A percentile compares a stretch with the other conserved stretches of the same genome.
phyloP scores from a whole-genome alignment of 108 stramenopile genomes.

The Seminavis robusta region DNA sequence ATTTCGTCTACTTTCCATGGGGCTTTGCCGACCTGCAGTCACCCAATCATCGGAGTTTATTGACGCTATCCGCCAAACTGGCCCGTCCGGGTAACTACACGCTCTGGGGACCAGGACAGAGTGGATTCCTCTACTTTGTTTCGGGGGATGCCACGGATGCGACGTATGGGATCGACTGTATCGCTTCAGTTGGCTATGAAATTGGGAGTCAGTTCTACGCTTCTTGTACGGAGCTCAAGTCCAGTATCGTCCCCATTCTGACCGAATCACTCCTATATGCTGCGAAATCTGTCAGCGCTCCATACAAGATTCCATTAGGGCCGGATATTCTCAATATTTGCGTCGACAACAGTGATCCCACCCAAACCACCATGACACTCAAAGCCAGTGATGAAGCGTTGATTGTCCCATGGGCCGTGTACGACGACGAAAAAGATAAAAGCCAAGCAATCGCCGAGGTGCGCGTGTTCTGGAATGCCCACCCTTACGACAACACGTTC shows the following conservation, averaged over 20 bases:
- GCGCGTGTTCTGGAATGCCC: background rate
- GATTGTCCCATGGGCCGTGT: no score
- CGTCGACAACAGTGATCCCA: no score
- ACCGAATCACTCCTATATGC: slow-evolving; percentile 28
- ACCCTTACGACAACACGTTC: background rate
- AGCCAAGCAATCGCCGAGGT: background rate
- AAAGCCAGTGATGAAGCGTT: no score
- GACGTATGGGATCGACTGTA: slow-evolving; percentile 38
- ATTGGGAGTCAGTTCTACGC: slow-evolving; percentile 41
- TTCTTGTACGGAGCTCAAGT: slow-evolving; percentile 36
- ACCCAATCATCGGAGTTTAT: slow-evolving; percentile 33
- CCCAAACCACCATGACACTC: no score
- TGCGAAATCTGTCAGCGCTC: slow-evolving; percentile 22
- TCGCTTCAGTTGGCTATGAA: slow-evolving; percentile 40
- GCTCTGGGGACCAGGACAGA: slow-evolving; percentile 23
- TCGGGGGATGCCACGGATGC: slow-evolving; percentile 39
- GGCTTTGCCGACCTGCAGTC: slow-evolving; percentile 18
- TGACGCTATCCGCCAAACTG: slow-evolving; percentile 31
- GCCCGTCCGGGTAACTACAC: slow-evolving; percentile 14
- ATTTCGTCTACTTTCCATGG: slow-evolving; percentile 44
- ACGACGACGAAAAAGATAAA: background rate
- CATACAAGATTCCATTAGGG: no score
- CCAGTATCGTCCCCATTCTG: slow-evolving; percentile 22
- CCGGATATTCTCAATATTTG: no score
- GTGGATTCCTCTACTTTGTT: slow-evolving; percentile 18